Percentiles rank a stretch among this genome's conserved stretches.
Conservation (phyloP, 2,329 filamentous ascomycete species). For the Diaporthe citri region DNA sequence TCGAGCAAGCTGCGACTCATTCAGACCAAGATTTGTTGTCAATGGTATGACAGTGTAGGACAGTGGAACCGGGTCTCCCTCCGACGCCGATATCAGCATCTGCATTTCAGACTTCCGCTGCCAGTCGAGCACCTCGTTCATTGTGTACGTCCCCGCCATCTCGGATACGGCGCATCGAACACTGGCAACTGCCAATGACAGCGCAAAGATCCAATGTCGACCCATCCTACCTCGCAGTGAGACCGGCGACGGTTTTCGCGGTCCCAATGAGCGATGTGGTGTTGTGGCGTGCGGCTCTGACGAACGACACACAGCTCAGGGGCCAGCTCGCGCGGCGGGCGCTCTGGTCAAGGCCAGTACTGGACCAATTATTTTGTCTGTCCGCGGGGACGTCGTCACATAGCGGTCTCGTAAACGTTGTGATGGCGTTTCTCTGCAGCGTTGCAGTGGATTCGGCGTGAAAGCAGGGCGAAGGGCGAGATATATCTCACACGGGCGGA, state of each 20-base stretch:
- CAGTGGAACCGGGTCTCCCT: slow-evolving; percentile 44
- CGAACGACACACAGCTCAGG: neutral
- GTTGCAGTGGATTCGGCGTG: neutral
- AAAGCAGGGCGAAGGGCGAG: neutral
- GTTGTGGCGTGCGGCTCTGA: neutral
- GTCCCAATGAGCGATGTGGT: neutral
- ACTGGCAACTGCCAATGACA: slow-evolving; percentile 49
- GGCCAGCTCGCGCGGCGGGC: neutral
- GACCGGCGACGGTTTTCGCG: slow-evolving; percentile 55
- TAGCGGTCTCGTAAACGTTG: slow-evolving; percentile 6
- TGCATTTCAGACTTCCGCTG: slow-evolving; percentile 56
- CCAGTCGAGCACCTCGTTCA: slow-evolving; percentile 54
- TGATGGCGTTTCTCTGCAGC: neutral
- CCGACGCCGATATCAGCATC: slow-evolving; percentile 51
- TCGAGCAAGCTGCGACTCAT: slow-evolving; percentile 52
- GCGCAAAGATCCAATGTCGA: slow-evolving; percentile 43
- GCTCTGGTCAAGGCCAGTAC: slow-evolving; percentile 21
- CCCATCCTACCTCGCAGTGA: slow-evolving; percentile 50
- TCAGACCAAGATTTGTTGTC: slow-evolving; percentile 57
- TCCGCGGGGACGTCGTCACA: neutral
- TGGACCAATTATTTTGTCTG: slow-evolving; percentile 11
- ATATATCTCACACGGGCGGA: slow-evolving; percentile 14
- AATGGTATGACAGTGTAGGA: slow-evolving; percentile 61
- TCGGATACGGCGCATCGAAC: slow-evolving; percentile 50
- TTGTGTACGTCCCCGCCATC: slow-evolving; percentile 48